Base-by-base conservation (phyloP, 169 alveolate genomes). In the Plasmodium inui region DNA sequence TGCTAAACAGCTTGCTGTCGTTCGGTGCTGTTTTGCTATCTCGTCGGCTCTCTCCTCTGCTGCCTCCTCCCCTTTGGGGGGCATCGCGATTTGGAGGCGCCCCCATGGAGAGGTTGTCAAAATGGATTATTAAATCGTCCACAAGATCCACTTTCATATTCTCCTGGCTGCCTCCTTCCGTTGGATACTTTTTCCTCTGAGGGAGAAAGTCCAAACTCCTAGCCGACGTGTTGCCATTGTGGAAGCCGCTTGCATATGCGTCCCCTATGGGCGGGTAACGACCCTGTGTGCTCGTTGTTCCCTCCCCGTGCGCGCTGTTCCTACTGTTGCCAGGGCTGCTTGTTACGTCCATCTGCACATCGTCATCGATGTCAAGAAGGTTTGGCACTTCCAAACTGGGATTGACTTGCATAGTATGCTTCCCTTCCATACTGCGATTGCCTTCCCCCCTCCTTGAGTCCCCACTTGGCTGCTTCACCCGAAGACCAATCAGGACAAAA, bases 401-500 rank as follows among this genome's bases (percentile, higher is more conserved):
- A 5, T n/a, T 61, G 10, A 55, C 17, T 26, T 85, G 85, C 30
- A 44, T 34, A 72, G 10, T 17, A 0, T 17, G 10, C 3, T 10
- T 61, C 14, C 1, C 1, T 9, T 55, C 17, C 53, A 9, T 9
- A 6, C n/a, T 12, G 55, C n/a, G n/a, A 10, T 0, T 17, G 34
- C 2, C 32, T 17, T 61, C 74, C 32, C 50, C 70, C 73, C 32
- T 61, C 9, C 12, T 22, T n/a, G 26, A 1, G 19, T 82, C 80
- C 17, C 57, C 81, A 28, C 30, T 28, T 2, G 76, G 9, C 6
- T 26, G 76, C 70, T 85, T 85, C 14, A 39, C 53, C 32, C 80
- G 86, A 8, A 88, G 80, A 17, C 88, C 94, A 89, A 88, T 88
- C 22, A 88, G 22, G 17, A 78, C 82, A 78, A 88, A 88, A 32